phyloP scores from a whole-genome alignment of 805 yeast genomes.

The Candida stauntonica region DNA sequence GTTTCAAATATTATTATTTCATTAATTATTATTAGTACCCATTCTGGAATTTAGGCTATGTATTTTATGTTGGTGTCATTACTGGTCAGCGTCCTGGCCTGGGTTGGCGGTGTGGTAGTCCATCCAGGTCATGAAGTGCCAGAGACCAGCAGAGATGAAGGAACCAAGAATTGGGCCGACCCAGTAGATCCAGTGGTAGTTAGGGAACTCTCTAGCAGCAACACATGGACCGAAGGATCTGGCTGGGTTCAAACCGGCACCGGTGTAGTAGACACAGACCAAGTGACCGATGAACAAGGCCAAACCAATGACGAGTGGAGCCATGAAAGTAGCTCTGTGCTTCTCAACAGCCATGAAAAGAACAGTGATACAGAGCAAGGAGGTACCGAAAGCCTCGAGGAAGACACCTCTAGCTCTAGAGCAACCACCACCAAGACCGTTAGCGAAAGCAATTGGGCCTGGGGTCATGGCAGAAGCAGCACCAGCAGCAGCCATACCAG shows the following conservation, averaged over 20 bases:
- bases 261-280: slow-evolving; percentile 77
- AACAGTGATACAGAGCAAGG: slow-evolving; percentile 69
- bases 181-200: slow-evolving; percentile 91
- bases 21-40: no score
- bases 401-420: slow-evolving; percentile 74
- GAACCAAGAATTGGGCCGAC: slow-evolving; percentile 81
- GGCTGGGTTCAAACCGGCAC: slow-evolving; percentile 92
- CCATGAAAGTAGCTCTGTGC: slow-evolving; percentile 68
- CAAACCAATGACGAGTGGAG: slow-evolving; percentile 81
- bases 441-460: slow-evolving; percentile 67
- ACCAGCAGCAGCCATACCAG: slow-evolving; percentile 91
- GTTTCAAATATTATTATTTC: no score
- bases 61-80: slow-evolving; percentile 6
- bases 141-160: slow-evolving; percentile 57
- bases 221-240: slow-evolving; percentile 82
- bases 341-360: slow-evolving; percentile 82
- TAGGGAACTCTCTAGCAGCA: slow-evolving; percentile 69
- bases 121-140: slow-evolving; percentile 60
- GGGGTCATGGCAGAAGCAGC: slow-evolving; percentile 85
- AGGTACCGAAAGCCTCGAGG: slow-evolving; percentile 77
- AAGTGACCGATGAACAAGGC: slow-evolving; percentile 79
- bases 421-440: slow-evolving; percentile 65
- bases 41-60: no score
- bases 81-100: slow-evolving; percentile 56
- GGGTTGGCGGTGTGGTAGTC: slow-evolving; percentile 68